A percentile compares a stretch with the other conserved stretches of the same genome.
These are phyloP conservation scores for Aspergillus conjunctus DNA, from an alignment of 495 filamentous ascomycete genomes.

Conservation along the genomic window DNA sequence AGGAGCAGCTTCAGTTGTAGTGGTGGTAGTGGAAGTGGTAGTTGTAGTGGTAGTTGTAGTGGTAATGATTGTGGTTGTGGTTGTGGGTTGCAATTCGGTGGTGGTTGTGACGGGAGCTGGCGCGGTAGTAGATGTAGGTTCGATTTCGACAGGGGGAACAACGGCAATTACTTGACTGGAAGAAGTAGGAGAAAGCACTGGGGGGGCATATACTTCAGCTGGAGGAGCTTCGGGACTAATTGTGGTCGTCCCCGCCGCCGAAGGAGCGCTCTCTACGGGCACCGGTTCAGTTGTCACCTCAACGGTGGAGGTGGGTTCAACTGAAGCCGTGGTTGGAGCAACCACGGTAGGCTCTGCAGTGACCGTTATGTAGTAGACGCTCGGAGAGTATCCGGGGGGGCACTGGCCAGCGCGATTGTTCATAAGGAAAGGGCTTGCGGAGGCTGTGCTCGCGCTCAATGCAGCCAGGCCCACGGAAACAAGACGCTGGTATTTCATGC, in stretches of 20 bases:
- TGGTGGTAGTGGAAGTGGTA: conserved; percentile 16
- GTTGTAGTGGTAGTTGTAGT: conserved; percentile 10
- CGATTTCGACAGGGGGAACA: conserved; percentile 9
- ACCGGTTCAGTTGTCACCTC: background rate
- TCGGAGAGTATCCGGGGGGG: conserved; percentile 35
- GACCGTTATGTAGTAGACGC: conserved; percentile 28
- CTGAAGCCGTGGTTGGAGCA: conserved; percentile 14
- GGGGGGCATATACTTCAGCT: conserved; percentile 1
- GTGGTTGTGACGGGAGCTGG: conserved; percentile 11
- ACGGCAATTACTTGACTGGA: background rate
- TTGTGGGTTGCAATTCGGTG: conserved; percentile 5
- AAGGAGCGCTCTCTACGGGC: background rate
- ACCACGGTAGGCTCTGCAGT: conserved; percentile 20
- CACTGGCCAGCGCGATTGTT: conserved; percentile 29
- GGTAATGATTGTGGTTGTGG: conserved; percentile 15
- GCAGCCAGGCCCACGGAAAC: conserved; percentile 34
- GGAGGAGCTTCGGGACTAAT: background rate
- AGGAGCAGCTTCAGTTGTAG: conserved; percentile 20
- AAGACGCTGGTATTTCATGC: conserved; percentile 40
- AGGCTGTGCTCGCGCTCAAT: conserved; percentile 34
- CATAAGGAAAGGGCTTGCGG: conserved; percentile 29
- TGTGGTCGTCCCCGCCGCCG: background rate
- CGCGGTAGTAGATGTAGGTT: conserved; percentile 6
- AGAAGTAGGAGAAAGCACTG: conserved; percentile 5
- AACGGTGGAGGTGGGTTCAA: conserved; percentile 7